Evolutionary conservation across 352 stramenopile species (phyloP).

Genomic region (Pythium brachiatum): DNA sequence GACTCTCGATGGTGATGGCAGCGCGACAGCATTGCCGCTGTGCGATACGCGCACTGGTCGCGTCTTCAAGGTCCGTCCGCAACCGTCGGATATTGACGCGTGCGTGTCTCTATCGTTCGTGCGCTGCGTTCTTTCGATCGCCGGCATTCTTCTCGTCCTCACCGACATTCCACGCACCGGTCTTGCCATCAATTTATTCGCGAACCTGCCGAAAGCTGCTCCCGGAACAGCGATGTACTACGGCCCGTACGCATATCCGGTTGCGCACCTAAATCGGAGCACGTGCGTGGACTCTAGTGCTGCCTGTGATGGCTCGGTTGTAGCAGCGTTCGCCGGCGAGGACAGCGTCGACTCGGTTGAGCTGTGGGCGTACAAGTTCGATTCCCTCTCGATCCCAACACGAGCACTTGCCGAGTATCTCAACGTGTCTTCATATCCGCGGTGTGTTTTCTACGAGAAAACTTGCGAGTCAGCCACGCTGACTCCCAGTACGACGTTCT

Average conservation of each 20-base stretch:
- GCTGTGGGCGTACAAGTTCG: constrained; percentile 26
- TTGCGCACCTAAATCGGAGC: constrained; percentile 30
- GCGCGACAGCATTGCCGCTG: neutral
- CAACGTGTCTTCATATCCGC: constrained; percentile 19
- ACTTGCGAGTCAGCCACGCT: constrained; percentile 15
- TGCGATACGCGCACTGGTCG: neutral
- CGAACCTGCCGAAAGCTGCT: constrained; percentile 29
- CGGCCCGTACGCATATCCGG: constrained; percentile 44
- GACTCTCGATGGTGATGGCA: neutral
- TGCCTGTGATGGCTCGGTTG: neutral
- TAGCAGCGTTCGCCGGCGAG: neutral
- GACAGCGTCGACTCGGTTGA: neutral
- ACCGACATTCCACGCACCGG: constrained; percentile 33
- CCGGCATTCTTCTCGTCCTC: constrained; percentile 3
- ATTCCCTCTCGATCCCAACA: constrained; percentile 17
- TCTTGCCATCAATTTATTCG: constrained; percentile 28
- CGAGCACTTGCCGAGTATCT: constrained; percentile 18
- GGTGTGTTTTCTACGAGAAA: constrained; percentile 30
- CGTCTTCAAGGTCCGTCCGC: neutral
- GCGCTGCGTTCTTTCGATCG: constrained; percentile 1
- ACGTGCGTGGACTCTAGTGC: constrained; percentile 3
- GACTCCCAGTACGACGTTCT: constrained; percentile 27
- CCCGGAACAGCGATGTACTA: constrained; percentile 35
- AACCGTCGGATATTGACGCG: constrained; percentile 8
- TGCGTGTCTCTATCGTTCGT: constrained; percentile 3